Evolutionary conservation across 2,329 filamentous ascomycete species (phyloP).

Genomic region (Dothidotthia symphoricarpi): DNA sequence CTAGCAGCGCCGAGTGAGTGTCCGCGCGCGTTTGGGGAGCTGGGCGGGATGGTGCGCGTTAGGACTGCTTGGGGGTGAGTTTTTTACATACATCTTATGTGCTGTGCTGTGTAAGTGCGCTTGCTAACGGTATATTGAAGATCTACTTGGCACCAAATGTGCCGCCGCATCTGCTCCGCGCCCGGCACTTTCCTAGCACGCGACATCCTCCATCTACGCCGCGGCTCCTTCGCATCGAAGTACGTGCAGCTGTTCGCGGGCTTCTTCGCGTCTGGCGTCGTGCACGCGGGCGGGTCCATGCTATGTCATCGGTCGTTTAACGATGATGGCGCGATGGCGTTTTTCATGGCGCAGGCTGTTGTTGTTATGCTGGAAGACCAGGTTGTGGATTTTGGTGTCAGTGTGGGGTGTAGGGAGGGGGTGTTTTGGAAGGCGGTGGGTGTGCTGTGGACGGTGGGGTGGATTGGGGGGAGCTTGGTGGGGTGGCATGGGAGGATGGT

Average conservation of each 20-base stretch:
- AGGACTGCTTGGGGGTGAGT: constrained; percentile 28
- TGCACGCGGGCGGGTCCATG: constrained; percentile 22
- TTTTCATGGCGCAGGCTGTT: constrained; percentile 25
- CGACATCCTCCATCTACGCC: constrained; percentile 19
- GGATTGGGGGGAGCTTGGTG: constrained; percentile 14
- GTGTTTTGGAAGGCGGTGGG: constrained; percentile 20
- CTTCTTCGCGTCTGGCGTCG: constrained; percentile 19
- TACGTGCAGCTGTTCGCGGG: constrained; percentile 30
- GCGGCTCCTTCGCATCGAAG: constrained; percentile 29
- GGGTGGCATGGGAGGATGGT: constrained; percentile 7
- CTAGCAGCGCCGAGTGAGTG: constrained; percentile 27
- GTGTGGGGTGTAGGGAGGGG: constrained; percentile 15
- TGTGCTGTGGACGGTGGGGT: constrained; percentile 20
- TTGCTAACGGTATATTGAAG: constrained; percentile 4
- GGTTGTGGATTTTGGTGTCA: constrained; percentile 22
- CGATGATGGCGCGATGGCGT: constrained; percentile 16
- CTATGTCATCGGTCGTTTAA: constrained; percentile 11
- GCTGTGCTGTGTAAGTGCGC: no score
- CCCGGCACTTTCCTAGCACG: constrained; percentile 18
- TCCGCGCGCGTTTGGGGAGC: constrained; percentile 22
- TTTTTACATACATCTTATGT: background rate
- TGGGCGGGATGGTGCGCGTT: constrained; percentile 17
- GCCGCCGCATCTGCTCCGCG: constrained; percentile 19
- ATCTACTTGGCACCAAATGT: constrained; percentile 28
- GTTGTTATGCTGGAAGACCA: constrained; percentile 34